Conservation (phyloP, 352 stramenopile species). For the Phytophthora constricta region DNA sequence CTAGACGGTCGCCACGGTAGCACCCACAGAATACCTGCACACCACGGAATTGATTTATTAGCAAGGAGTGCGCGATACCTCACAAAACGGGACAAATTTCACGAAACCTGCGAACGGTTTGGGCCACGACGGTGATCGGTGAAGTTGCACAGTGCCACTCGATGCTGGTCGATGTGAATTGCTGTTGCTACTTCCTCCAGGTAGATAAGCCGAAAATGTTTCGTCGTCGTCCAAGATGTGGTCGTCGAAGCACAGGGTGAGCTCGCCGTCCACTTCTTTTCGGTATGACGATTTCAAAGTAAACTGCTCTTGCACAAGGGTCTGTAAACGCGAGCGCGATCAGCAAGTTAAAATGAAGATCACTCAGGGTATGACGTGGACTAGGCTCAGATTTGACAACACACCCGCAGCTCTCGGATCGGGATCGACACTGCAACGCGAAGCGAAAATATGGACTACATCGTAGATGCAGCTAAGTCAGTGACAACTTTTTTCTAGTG, state of each 20-base stretch:
- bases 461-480: not conserved
- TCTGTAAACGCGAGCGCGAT: conserved; percentile 1
- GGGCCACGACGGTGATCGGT: conserved; percentile 39
- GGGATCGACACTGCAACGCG: conserved; percentile 49
- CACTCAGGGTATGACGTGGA: too few species aligned
- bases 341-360: not conserved
- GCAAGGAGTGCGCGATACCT: too few species aligned
- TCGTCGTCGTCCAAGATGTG: conserved; percentile 49
- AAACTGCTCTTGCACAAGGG: conserved; percentile 55
- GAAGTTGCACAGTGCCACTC: not conserved
- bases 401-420: conserved; percentile 54
- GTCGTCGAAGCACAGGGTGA: conserved; percentile 56
- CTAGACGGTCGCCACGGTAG: conserved; percentile 52
- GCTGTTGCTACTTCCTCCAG: not conserved
- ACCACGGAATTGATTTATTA: too few species aligned
- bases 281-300: conserved; percentile 48
- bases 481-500: not conserved
- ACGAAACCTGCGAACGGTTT: conserved; percentile 63
- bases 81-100: too few species aligned
- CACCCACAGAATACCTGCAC: conserved; percentile 68
- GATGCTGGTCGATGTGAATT: not conserved
- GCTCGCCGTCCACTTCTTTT: conserved; percentile 40
- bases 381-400: conserved; percentile 5
- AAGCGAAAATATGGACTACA: conserved; percentile 47
- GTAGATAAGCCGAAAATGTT: conserved; percentile 50